phyloP scores from a whole-genome alignment of 495 filamentous ascomycete species.

The Penicillium crystallinum region DNA sequence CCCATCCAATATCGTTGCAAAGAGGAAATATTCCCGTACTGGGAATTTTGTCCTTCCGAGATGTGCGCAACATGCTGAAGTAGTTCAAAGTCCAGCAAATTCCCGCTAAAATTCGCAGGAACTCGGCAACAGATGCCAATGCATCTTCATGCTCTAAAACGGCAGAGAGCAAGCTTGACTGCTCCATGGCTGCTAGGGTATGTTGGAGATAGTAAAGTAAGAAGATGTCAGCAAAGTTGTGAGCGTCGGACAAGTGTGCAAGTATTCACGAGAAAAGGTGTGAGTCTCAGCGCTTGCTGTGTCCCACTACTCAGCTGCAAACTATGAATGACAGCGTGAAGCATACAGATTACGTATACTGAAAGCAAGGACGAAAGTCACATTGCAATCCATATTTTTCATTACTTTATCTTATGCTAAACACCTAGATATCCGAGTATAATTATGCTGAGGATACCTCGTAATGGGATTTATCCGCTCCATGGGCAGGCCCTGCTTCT shows the following conservation, averaged over 20 bases:
- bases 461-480: too few relatives aligned
- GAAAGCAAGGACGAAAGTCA: too few relatives aligned
- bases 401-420: too few relatives aligned
- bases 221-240: background rate
- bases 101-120: background rate
- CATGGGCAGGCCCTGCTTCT: too few relatives aligned
- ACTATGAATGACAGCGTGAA: too few relatives aligned
- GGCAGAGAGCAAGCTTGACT: background rate
- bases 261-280: background rate
- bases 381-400: too few relatives aligned
- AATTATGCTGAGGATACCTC: too few relatives aligned
- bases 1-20: background rate
- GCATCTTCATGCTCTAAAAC: background rate
- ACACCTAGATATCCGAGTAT: too few relatives aligned
- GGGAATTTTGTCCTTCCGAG: background rate
- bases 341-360: too few relatives aligned
- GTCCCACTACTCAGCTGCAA: too few relatives aligned
- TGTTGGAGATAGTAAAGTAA: background rate
- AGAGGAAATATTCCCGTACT: background rate
- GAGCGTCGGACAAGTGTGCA: background rate
- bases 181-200: background rate
- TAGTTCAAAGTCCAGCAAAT: conserved; percentile 3
- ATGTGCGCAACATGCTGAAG: background rate
- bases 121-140: background rate
- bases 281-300: too few relatives aligned